Evolutionary conservation across 1,284 basidiomycete species (phyloP).

Genomic region (Tilletia caries): DNA sequence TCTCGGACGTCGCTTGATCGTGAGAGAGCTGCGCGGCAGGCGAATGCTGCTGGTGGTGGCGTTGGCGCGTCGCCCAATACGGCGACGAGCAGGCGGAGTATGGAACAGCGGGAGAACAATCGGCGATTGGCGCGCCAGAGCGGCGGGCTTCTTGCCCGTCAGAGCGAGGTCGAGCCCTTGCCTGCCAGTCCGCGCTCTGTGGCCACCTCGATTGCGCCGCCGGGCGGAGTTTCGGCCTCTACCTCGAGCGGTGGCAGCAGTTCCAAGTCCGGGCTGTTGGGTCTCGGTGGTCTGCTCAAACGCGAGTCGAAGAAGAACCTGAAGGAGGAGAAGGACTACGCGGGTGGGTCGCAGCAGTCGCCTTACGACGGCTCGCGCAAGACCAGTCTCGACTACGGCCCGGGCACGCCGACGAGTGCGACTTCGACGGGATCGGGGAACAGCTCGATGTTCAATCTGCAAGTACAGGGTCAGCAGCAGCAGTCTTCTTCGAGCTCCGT

Average conservation of each 20-base stretch:
- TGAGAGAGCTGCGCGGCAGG: background rate
- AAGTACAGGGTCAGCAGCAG: background rate
- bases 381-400: slow-evolving; percentile 1
- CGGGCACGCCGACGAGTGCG: background rate
- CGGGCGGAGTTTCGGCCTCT: background rate
- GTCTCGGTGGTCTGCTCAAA: slow-evolving; percentile 10
- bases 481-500: background rate
- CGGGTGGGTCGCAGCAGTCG: background rate
- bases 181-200: slow-evolving; percentile 10
- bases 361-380: background rate
- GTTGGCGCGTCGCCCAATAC: background rate
- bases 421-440: background rate
- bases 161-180: slow-evolving; percentile 8
- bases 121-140: slow-evolving; percentile 1
- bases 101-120: slow-evolving; percentile 1
- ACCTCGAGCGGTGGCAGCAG: background rate
- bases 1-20: slow-evolving; percentile 1
- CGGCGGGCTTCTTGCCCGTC: background rate
- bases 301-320: slow-evolving; percentile 11
- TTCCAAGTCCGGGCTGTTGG: slow-evolving; percentile 4
- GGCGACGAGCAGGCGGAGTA: background rate
- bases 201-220: background rate
- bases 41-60: background rate
- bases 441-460: background rate
- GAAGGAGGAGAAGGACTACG: background rate